Evolutionary conservation across 768 basidiomycete genomes (phyloP).

Genomic region (Collybia sordida): DNA sequence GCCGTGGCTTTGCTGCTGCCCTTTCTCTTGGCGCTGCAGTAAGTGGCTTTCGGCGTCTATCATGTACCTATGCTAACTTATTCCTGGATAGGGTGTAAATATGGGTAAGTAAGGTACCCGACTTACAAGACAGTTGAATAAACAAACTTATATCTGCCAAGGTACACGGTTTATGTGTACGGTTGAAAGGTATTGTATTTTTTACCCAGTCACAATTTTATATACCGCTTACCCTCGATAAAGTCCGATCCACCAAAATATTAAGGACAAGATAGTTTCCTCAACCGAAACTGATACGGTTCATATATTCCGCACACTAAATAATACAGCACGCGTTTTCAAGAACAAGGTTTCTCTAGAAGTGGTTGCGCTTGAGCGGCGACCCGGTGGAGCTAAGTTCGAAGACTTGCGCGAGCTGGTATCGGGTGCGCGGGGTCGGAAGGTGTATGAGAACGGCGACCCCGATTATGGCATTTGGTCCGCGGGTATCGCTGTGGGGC

Average conservation of each 20-base stretch:
- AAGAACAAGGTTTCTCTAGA: slow-evolving; percentile 83
- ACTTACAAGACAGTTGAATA: not conserved
- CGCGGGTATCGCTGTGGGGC: slow-evolving; percentile 61
- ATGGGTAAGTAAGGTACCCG: slow-evolving; percentile 50
- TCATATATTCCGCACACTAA: slow-evolving; percentile 88
- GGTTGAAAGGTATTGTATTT: slow-evolving; percentile 61
- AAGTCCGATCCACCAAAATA: slow-evolving; percentile 83
- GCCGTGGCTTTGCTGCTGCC: slow-evolving; percentile 78
- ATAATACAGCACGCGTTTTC: slow-evolving; percentile 83
- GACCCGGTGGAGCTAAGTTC: slow-evolving; percentile 85
- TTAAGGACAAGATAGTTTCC: slow-evolving; percentile 87
- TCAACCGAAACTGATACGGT: slow-evolving; percentile 82
- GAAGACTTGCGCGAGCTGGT: slow-evolving; percentile 80
- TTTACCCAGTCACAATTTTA: not conserved
- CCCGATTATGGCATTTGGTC: slow-evolving; percentile 87
- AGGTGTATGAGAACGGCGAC: slow-evolving; percentile 84
- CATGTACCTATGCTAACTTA: slow-evolving; percentile 3
- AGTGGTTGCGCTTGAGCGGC: slow-evolving; percentile 80
- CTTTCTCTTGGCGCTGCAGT: slow-evolving; percentile 81
- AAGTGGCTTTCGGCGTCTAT: slow-evolving; percentile 24
- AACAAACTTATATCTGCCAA: slow-evolving; percentile 6
- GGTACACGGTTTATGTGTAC: slow-evolving; percentile 93
- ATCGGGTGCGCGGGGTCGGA: slow-evolving; percentile 63
- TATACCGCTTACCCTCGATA: not conserved
- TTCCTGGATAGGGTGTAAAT: slow-evolving; percentile 66